Evolutionary conservation across 306 rosid species (phyloP), one percentile per base, ranked within the genome.

Genomic region (Begonia peltatifolia): DNA sequence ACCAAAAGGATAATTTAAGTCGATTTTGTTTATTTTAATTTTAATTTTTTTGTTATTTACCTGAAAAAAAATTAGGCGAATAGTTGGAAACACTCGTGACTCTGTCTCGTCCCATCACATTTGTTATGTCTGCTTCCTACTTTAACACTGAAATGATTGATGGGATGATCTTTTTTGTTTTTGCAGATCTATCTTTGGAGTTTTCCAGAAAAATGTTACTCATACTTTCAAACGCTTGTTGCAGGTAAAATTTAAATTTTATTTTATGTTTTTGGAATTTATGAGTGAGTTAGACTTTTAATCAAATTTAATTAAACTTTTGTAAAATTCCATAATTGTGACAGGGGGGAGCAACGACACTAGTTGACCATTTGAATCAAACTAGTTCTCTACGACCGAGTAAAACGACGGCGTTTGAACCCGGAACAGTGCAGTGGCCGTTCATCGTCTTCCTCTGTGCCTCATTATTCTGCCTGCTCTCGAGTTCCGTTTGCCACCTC

Each of bases 401-500:
- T 55, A 48, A 30, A 30, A 5, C 38, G 8, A 30, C 9, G 6
- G 9, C 6, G 9, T 30, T 30, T 30, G 1, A 12, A 0, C 47
- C 38, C 9, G 52, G 41, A 23, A 64, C 72, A 60, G 68, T 75
- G 47, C 72, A 79, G 52, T 90, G 99, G 99, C 99, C 99, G 36
- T 86, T 90, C 82, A 74, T 80, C 44, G 94, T 83, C 13, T 90
- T 83, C 94, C 46, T 90, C 12, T 71, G 77, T 12, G 99, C 95
- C 14, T 85, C 99, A 0, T 83, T 90, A 92, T 86, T 90, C 75
- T 90, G 99, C 54, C 92, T 90, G 11, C 63, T 86, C 64, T 90
- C 95, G 0, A 90, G 99, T 84, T 83, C 81, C 80, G 66, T 68
- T 15, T 90, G 99, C 73, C 99, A 90, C 75, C 92, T 90, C 59